phyloP scores from a whole-genome alignment of 2,329 filamentous ascomycete species.

The Trichophyton schoenleinii region DNA sequence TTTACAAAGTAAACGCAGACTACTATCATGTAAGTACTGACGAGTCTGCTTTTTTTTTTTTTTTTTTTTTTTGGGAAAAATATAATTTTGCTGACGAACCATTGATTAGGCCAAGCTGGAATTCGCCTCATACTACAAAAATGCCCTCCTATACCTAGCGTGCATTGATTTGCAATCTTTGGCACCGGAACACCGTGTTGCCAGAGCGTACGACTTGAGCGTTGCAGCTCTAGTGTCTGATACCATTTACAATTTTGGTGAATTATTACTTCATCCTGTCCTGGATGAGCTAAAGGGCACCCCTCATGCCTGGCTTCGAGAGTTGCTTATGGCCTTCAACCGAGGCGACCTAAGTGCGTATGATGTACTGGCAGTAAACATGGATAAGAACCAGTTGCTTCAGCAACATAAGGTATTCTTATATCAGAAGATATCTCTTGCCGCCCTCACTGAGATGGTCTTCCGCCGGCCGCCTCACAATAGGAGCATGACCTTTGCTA shows the following conservation, averaged over 20 bases:
- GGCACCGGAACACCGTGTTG: constrained; percentile 59
- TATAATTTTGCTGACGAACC: neutral
- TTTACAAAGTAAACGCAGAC: constrained; percentile 88
- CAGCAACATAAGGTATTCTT: constrained; percentile 69
- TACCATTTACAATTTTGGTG: constrained; percentile 98
- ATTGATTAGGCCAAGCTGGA: constrained; percentile 57
- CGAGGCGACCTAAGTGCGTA: constrained; percentile 82
- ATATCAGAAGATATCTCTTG: constrained; percentile 96
- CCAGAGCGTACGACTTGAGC: constrained; percentile 80
- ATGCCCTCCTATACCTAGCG: constrained; percentile 90
- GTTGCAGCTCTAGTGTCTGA: constrained; percentile 87
- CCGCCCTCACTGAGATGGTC: constrained; percentile 86
- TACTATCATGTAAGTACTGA: constrained; percentile 64
- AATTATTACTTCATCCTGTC: constrained; percentile 94
- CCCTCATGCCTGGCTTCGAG: constrained; percentile 74
- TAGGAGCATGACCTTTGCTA: constrained; percentile 80
- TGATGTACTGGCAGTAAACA: constrained; percentile 67
- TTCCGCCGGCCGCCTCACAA: constrained; percentile 94
- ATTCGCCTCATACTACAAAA: constrained; percentile 94
- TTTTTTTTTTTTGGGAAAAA: too few species aligned
- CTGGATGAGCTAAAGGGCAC: constrained; percentile 69
- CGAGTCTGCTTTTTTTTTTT: neutral
- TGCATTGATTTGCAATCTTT: constrained; percentile 78
- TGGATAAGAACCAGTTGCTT: constrained; percentile 67
- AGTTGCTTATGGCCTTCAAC: constrained; percentile 97